Conservation (phyloP, 1,284 basidiomycete genomes). For the Malassezia slooffiae region DNA sequence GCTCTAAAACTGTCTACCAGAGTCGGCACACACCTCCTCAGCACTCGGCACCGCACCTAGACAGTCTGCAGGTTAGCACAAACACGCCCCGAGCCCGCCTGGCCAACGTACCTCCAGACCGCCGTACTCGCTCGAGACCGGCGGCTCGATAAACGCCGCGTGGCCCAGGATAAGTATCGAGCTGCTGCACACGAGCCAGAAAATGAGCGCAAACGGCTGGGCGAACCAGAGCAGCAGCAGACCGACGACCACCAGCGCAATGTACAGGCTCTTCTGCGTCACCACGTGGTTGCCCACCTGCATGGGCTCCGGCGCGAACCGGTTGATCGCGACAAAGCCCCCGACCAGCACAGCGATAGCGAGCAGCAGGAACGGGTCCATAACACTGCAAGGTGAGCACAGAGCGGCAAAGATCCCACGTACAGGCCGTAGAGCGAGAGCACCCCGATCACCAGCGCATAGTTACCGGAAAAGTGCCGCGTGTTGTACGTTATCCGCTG, state of each 20-base stretch:
- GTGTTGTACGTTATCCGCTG: constrained; percentile 83
- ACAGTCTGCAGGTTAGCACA: background rate
- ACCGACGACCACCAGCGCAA: constrained; percentile 48
- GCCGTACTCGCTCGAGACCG: constrained; percentile 78
- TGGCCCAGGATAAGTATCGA: constrained; percentile 57
- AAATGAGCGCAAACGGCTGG: constrained; percentile 37
- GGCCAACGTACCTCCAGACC: constrained; percentile 52
- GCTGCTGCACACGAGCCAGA: constrained; percentile 48
- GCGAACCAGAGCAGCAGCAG: constrained; percentile 41
- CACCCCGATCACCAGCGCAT: constrained; percentile 66
- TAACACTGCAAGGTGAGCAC: constrained; percentile 47
- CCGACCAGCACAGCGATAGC: constrained; percentile 79
- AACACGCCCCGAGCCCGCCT: too few relatives aligned
- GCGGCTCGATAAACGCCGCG: constrained; percentile 71
- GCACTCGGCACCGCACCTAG: background rate
- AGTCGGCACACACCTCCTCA: too few relatives aligned
- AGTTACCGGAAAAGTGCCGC: constrained; percentile 55
- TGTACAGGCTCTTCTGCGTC: constrained; percentile 63
- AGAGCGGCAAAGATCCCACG: constrained; percentile 48
- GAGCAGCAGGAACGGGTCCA: constrained; percentile 68
- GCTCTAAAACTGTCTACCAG: too few relatives aligned
- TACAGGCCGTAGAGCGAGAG: constrained; percentile 83
- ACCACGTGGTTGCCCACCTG: constrained; percentile 66
- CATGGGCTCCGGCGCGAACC: constrained; percentile 52
- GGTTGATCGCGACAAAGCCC: constrained; percentile 80